phyloP scores from a whole-genome alignment of 805 yeast species.

The Lipomyces yamanashiensis region DNA sequence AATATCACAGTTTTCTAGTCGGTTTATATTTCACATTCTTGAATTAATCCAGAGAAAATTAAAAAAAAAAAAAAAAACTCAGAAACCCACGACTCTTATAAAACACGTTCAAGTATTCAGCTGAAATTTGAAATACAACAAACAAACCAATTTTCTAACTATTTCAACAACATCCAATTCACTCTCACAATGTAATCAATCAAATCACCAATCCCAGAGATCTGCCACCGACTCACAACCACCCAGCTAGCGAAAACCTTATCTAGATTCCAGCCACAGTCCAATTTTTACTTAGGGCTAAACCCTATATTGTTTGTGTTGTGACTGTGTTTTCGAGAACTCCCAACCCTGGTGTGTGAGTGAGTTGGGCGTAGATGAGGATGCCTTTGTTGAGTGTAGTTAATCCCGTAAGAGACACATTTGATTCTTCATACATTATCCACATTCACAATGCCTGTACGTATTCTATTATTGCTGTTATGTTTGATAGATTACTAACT shows the following conservation, averaged over 20 bases:
- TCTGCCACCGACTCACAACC: too few relatives aligned
- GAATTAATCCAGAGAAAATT: too few relatives aligned
- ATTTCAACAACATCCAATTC: too few relatives aligned
- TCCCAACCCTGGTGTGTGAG: slow-evolving; percentile 8
- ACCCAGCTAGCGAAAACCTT: background rate
- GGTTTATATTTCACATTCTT: too few relatives aligned
- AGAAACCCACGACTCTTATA: too few relatives aligned
- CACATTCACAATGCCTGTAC: slow-evolving; percentile 25
- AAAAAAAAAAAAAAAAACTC: too few relatives aligned
- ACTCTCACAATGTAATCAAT: too few relatives aligned
- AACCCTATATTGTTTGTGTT: background rate
- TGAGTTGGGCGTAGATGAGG: background rate
- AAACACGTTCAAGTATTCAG: too few relatives aligned
- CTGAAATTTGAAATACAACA: too few relatives aligned
- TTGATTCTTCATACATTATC: background rate
- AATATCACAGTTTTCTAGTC: too few relatives aligned
- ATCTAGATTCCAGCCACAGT: background rate
- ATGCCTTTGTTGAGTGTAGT: background rate
- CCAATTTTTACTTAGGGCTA: background rate
- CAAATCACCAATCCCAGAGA: too few relatives aligned
- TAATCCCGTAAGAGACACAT: background rate
- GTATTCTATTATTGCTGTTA: background rate
- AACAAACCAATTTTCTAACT: too few relatives aligned
- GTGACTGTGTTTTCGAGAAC: slow-evolving; percentile 16
- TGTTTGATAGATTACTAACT: background rate